phyloP scores from a whole-genome alignment of 2,329 filamentous ascomycete species.

The Talaromyces atroroseus region DNA sequence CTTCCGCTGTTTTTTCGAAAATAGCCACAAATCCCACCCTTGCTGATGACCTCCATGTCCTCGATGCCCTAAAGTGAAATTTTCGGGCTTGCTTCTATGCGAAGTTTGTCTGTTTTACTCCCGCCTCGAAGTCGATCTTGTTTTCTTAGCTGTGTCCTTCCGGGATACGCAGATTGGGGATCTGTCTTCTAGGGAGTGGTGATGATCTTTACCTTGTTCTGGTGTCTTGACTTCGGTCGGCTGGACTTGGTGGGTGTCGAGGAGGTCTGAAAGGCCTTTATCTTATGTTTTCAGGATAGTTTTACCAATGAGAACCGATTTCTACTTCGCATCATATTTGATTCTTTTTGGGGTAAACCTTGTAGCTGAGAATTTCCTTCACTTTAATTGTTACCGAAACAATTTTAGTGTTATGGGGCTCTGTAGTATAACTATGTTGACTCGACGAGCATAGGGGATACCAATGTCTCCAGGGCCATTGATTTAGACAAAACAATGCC shows the following conservation, averaged over 20 bases:
- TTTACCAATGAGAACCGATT: no score
- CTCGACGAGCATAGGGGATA: no score
- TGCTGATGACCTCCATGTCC: constrained; percentile 85
- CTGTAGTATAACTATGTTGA: no score
- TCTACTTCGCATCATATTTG: no score
- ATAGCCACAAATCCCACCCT: constrained; percentile 87
- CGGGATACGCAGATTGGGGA: constrained; percentile 13
- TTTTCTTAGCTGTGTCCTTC: constrained; percentile 3
- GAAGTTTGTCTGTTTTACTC: constrained; percentile 31
- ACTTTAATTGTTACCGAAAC: no score
- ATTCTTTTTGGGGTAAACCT: no score
- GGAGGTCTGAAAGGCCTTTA: constrained; percentile 78
- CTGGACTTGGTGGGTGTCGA: constrained; percentile 72
- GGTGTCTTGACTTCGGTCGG: constrained; percentile 72
- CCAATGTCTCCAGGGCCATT: no score
- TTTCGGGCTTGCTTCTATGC: constrained; percentile 36
- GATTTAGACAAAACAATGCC: no score
- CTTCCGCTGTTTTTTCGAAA: constrained; percentile 82
- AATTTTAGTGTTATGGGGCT: no score
- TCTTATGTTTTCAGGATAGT: constrained; percentile 44
- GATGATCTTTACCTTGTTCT: constrained; percentile 84
- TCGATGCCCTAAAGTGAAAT: constrained; percentile 85
- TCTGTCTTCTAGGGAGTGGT: constrained; percentile 68
- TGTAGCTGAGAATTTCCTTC: background rate
- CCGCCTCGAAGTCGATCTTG: constrained; percentile 33